Conservation (phyloP, 139 green algal genomes). For the Edaphochlamys debaryana region DNA sequence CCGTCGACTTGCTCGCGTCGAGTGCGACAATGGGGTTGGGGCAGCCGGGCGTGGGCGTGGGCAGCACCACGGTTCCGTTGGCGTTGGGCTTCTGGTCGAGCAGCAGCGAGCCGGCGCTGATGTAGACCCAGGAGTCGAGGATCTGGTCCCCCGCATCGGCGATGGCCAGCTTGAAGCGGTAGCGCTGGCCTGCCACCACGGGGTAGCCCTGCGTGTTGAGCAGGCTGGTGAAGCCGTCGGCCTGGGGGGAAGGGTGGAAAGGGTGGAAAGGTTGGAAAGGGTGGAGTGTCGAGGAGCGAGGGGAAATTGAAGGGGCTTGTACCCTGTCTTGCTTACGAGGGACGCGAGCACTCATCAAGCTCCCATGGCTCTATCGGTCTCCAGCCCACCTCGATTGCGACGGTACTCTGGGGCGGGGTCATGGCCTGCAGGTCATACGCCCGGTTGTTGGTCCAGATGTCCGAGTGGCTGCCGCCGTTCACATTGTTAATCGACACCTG, state of each 20-base stretch:
- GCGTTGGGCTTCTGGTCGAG: slow-evolving; percentile 1
- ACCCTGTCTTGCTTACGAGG: too few relatives aligned
- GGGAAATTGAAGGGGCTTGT: too few relatives aligned
- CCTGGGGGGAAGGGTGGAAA: slow-evolving; percentile 5
- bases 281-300: too few relatives aligned
- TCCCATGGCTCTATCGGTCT: too few relatives aligned
- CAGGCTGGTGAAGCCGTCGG: slow-evolving; percentile 34
- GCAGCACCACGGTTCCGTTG: neutral
- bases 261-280: too few relatives aligned
- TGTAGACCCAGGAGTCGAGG: slow-evolving; percentile 34
- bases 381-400: too few relatives aligned
- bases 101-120: neutral
- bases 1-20: neutral
- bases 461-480: neutral
- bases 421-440: too few relatives aligned
- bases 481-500: slow-evolving; percentile 48
- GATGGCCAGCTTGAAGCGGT: slow-evolving; percentile 38
- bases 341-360: too few relatives aligned
- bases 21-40: neutral
- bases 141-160: slow-evolving; percentile 29
- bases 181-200: neutral
- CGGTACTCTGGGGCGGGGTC: too few relatives aligned
- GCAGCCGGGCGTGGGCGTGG: neutral
- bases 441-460: slow-evolving; percentile 26
- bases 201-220: slow-evolving; percentile 41